A percentile compares a stretch with the other conserved stretches of the same genome.
Evolutionary conservation across 1,139 yeast genomes (phyloP).

Genomic region (Kazachstania sp.): DNA sequence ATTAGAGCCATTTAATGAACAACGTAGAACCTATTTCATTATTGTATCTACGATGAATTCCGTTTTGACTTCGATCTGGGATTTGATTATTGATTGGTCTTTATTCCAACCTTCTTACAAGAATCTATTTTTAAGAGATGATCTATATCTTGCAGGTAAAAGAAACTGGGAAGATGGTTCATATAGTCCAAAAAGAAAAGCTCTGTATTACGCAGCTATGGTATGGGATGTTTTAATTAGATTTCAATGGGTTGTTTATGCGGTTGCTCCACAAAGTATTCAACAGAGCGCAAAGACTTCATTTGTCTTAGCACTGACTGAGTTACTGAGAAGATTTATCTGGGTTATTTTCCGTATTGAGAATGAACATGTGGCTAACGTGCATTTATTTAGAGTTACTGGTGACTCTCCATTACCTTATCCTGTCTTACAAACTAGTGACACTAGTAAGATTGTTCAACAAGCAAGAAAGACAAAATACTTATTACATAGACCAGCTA

Average conservation of each 20-base stretch:
- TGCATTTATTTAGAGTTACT: constrained; percentile 72
- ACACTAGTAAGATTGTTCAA: constrained; percentile 1
- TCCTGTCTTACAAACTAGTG: constrained; percentile 24
- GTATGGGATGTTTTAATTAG: constrained; percentile 63
- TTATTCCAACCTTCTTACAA: constrained; percentile 58
- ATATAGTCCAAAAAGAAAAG: constrained; percentile 39
- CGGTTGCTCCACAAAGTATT: constrained; percentile 56
- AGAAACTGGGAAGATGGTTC: constrained; percentile 30
- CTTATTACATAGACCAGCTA: background rate
- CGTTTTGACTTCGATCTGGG: constrained; percentile 69
- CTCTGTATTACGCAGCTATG: constrained; percentile 67
- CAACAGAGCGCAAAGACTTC: constrained; percentile 91
- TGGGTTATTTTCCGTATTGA: constrained; percentile 94
- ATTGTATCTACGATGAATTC: constrained; percentile 70
- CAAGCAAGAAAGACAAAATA: background rate
- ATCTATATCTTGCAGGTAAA: constrained; percentile 38
- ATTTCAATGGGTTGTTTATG: constrained; percentile 86
- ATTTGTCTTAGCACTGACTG: constrained; percentile 75
- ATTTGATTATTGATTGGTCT: constrained; percentile 93
- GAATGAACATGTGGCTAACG: constrained; percentile 91
- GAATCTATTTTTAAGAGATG: constrained; percentile 57
- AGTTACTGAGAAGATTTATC: constrained; percentile 66
- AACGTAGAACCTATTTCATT: constrained; percentile 53
- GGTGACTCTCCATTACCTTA: constrained; percentile 84
- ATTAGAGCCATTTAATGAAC: constrained; percentile 32